Base-by-base conservation (phyloP, 2,329 filamentous ascomycete genomes). In the Dissoconium aciculare region DNA sequence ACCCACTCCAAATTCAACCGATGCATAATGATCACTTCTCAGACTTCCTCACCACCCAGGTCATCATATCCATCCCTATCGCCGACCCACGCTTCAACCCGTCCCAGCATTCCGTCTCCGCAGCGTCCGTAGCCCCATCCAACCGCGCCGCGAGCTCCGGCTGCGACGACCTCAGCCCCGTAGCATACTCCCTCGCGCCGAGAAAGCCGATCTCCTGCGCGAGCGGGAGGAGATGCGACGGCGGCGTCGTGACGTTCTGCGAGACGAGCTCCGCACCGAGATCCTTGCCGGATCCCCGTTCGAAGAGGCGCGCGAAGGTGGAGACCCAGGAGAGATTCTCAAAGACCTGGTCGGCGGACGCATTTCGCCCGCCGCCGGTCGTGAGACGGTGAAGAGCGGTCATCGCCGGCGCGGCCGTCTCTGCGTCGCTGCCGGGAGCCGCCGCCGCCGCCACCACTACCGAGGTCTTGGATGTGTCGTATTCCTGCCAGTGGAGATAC, bases 401-500 rank as follows among this genome's bases (percentile, higher is more conserved):
- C 17, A 12, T 11, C 15, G 15, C 13, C 10, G 13, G 13, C 5
- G 11, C 15, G 2, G 19, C 6, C 11, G 6, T 23, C 10, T 17
- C n/a, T 2, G 28, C 28, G 5, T 15, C 10, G 1, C 14, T 15
- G 15, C 21, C 31, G 6, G 23, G 11, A n/a, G n/a, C 26, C 4
- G 31, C 15, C 10, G 25, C 24, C 2, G 24, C 26, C 11, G 37
- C 29, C 3, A 37, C 15, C 2, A 39, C 13, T 5, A 41, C 15
- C 11, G 29, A 31, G 14, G 38, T 34, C 2, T 17, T 37, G 5
- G 24, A 17, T 8, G 33, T 21, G 23, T 43, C 31, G 13, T 37
- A 41, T 32, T 44, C 42, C 19, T 42, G 36, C 44, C 43, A 48
- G 13, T 48, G 43, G 1, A 48, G 27, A 24, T 35, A 40, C 10